phyloP scores from a whole-genome alignment of 495 filamentous ascomycete genomes.

The Tuber microsphaerosporum region DNA sequence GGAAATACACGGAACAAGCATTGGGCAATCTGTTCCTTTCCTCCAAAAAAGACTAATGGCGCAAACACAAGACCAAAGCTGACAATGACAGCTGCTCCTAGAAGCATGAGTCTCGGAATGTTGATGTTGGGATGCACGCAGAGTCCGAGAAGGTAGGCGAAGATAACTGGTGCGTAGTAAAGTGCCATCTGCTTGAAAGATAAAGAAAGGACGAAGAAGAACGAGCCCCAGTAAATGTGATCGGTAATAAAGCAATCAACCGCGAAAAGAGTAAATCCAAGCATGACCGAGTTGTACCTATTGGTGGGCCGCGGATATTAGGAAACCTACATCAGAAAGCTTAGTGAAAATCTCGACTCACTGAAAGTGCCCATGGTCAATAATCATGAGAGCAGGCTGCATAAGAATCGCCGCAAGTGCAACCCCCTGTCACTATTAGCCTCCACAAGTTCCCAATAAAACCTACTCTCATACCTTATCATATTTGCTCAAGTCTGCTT shows the following conservation, averaged over 20 bases:
- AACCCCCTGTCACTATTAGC: conserved; percentile 67
- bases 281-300: conserved; percentile 89
- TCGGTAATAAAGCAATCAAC: conserved; percentile 81
- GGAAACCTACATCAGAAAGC: neutral
- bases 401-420: conserved; percentile 84
- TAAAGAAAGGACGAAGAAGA: conserved; percentile 89
- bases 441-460: conserved; percentile 19
- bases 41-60: conserved; percentile 59
- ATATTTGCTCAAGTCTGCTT: conserved; percentile 56
- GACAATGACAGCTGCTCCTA: conserved; percentile 62
- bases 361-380: conserved; percentile 98
- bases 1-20: conserved; percentile 85
- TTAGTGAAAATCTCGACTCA: neutral
- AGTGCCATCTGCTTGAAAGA: conserved; percentile 99
- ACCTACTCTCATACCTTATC: conserved; percentile 22
- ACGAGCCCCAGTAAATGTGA: conserved; percentile 73
- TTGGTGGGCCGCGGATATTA: neutral
- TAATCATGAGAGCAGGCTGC: conserved; percentile 83
- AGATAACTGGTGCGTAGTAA: conserved; percentile 89
- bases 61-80: conserved; percentile 69
- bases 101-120: conserved; percentile 61
- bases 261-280: conserved; percentile 69
- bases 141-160: conserved; percentile 80
- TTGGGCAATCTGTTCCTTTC: conserved; percentile 71
- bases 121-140: conserved; percentile 70